phyloP scores from a whole-genome alignment of 106 monocot genomes.

The Posidonia australis region DNA sequence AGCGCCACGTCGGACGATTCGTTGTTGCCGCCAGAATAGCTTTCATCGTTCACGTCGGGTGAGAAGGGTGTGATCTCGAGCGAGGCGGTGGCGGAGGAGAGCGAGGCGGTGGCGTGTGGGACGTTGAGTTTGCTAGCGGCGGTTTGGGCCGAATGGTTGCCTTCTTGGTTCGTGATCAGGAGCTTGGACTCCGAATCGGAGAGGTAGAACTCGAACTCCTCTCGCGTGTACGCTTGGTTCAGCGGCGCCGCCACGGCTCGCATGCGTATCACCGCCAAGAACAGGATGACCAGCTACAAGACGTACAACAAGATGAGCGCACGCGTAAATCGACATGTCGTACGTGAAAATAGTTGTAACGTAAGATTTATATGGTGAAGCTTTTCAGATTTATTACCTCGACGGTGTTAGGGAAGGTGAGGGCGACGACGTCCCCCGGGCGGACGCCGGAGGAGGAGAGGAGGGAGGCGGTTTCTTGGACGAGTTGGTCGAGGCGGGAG shows the following conservation, averaged over 20 bases:
- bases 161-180: conserved; percentile 51
- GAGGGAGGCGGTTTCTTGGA: conserved; percentile 45
- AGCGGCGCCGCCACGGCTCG: conserved; percentile 74
- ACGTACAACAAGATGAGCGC: too few species aligned
- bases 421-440: conserved; percentile 66
- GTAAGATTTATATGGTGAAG: too few species aligned
- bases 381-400: too few species aligned
- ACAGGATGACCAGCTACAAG: conserved; percentile 57
- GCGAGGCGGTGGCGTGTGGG: conserved; percentile 29
- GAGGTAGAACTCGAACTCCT: conserved; percentile 97
- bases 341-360: too few species aligned
- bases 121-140: conserved; percentile 51
- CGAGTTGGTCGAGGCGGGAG: conserved; percentile 38
- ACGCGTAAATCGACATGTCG: too few species aligned
- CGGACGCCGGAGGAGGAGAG: conserved; percentile 42
- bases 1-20: conserved; percentile 70
- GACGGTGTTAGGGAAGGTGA: conserved; percentile 85
- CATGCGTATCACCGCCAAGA: conserved; percentile 66
- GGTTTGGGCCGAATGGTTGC: conserved; percentile 43
- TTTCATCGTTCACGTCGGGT: not conserved
- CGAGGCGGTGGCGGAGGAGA: conserved; percentile 12
- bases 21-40: not conserved
- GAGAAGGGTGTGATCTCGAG: conserved; percentile 30
- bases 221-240: conserved; percentile 73
- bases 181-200: conserved; percentile 68